Evolutionary conservation across 371 early-diverging fungal species (phyloP).

Genomic region (Apophysomyces trapeziformis): DNA sequence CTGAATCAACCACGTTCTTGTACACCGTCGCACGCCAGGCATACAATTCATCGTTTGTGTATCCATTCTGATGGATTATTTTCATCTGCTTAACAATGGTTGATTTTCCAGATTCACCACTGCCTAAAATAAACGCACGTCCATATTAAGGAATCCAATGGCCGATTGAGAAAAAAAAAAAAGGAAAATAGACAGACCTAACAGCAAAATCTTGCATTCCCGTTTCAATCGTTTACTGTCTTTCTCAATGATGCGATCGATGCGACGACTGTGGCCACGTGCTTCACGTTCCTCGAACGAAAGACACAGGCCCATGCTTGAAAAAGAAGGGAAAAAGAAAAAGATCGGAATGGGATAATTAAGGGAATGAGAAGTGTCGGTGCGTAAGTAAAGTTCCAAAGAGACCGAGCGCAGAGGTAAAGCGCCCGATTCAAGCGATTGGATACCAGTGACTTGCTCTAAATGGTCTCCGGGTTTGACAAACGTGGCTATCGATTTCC

Average conservation of each 20-base stretch:
- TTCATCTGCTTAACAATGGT: constrained; percentile 95
- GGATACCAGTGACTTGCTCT: no score
- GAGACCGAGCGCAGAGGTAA: neutral
- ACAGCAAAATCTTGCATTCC: constrained; percentile 75
- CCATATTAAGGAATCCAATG: neutral
- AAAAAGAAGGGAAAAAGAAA: neutral
- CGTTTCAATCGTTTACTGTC: constrained; percentile 59
- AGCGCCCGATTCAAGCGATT: neutral
- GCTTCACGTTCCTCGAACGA: constrained; percentile 66
- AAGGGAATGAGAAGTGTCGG: neutral
- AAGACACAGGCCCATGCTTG: constrained; percentile 67
- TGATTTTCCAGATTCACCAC: constrained; percentile 91
- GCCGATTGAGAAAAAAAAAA: neutral
- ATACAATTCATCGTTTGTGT: constrained; percentile 75
- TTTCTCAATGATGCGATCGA: constrained; percentile 64
- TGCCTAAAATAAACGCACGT: constrained; percentile 51
- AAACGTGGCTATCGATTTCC: neutral
- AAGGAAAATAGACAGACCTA: constrained; percentile 47
- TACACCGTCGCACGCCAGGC: constrained; percentile 75
- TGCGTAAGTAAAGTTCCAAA: neutral
- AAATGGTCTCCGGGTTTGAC: neutral
- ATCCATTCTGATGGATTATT: constrained; percentile 91
- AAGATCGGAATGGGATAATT: constrained; percentile 6
- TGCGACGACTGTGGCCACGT: constrained; percentile 60
- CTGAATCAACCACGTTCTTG: constrained; percentile 80